Percentiles rank a stretch among this genome's conserved stretches.
These are phyloP conservation scores for Cytospora paraplurivora DNA, from an alignment of 2,329 filamentous ascomycete genomes.

Conservation along the genomic window DNA sequence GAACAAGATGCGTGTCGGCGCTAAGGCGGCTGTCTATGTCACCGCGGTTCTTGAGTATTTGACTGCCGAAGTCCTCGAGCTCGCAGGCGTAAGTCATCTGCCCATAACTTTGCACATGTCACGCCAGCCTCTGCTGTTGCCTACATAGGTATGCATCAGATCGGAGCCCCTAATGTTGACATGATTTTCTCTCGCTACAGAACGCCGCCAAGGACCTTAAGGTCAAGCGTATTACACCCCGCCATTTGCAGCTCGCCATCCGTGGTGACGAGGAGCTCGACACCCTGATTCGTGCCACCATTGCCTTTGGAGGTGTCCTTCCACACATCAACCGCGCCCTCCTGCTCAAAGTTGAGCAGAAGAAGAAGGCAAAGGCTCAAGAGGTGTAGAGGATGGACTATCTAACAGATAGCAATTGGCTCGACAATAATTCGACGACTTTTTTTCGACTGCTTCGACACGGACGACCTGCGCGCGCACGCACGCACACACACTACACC, in stretches of 20 bases:
- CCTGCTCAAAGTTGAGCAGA: constrained; percentile 54
- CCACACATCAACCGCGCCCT: constrained; percentile 98
- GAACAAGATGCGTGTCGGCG: constrained; percentile 99
- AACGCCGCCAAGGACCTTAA: constrained; percentile 99
- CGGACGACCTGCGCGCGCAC: not conserved
- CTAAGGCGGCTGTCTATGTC: constrained; percentile 97
- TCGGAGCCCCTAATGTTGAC: not conserved
- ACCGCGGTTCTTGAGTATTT: constrained; percentile 98
- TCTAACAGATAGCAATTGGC: not conserved
- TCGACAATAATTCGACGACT: constrained; percentile 8
- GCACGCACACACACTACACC: not conserved
- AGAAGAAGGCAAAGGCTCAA: constrained; percentile 43
- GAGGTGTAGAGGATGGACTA: constrained; percentile 36
- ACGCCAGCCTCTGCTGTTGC: constrained; percentile 14
- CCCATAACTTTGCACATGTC: constrained; percentile 6
- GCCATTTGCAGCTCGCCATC: constrained; percentile 96
- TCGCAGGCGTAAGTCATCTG: constrained; percentile 73
- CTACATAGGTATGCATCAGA: not conserved
- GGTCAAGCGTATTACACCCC: constrained; percentile 98
- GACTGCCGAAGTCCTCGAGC: constrained; percentile 95
- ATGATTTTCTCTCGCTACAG: constrained; percentile 40
- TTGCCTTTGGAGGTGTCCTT: constrained; percentile 96
- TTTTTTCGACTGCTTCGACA: constrained; percentile 10
- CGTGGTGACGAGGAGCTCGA: constrained; percentile 98
- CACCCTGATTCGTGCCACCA: constrained; percentile 94